Percentiles rank a stretch among this genome's conserved stretches.
Conservation (phyloP, 2,329 filamentous ascomycete genomes). For the Venturia oleaginea region DNA sequence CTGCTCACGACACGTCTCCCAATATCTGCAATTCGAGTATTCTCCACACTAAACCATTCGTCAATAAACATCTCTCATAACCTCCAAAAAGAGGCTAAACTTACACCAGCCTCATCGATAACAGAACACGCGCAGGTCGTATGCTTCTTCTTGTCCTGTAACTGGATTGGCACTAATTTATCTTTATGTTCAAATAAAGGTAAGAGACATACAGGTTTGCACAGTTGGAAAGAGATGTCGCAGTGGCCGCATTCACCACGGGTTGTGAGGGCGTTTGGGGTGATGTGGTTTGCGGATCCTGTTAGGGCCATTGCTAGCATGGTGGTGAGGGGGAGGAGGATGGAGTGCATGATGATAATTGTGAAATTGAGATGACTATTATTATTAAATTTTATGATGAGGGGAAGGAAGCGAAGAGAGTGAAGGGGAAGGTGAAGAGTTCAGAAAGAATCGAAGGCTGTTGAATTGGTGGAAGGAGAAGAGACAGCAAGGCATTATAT, state of each 20-base stretch:
- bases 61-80: background rate
- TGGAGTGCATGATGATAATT: background rate
- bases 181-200: background rate
- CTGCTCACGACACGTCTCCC: background rate
- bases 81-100: background rate
- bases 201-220: background rate
- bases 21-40: background rate
- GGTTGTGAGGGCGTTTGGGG: background rate
- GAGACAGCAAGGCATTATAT: background rate
- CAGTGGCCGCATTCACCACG: background rate
- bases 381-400: background rate
- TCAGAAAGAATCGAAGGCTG: background rate
- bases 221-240: background rate
- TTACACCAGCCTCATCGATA: background rate
- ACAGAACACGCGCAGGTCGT: background rate
- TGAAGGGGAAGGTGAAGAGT: background rate
- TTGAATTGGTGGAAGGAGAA: background rate
- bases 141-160: background rate
- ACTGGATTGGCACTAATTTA: background rate
- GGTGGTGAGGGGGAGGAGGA: background rate
- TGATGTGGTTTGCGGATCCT: background rate
- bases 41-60: background rate
- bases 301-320: background rate
- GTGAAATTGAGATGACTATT: background rate
- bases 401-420: background rate